Percentiles rank a stretch among this genome's conserved stretches.
phyloP scores from a whole-genome alignment of 169 alveolate species.

The Neospora caninum region DNA sequence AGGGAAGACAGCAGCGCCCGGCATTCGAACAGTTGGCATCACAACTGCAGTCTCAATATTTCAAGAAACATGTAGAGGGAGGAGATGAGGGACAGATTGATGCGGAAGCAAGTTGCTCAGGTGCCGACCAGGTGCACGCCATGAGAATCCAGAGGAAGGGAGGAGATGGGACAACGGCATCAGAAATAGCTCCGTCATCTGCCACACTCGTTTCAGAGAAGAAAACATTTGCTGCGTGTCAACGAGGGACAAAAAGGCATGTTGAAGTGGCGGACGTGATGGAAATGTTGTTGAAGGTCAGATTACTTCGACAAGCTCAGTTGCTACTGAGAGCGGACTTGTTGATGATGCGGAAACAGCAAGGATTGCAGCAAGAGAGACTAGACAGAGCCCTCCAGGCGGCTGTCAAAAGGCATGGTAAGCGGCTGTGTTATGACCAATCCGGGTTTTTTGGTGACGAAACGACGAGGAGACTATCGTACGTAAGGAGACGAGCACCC shows the following conservation, averaged over 20 bases:
- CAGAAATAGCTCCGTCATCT: neutral
- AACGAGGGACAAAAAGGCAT: neutral
- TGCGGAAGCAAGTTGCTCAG: neutral
- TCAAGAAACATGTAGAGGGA: neutral
- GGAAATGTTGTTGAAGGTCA: constrained; percentile 10
- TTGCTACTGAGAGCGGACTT: constrained; percentile 10
- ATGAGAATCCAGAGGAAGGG: neutral
- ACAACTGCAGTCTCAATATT: neutral
- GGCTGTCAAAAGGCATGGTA: constrained; percentile 26
- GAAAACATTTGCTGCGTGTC: neutral
- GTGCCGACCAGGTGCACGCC: neutral
- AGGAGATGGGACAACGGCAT: neutral
- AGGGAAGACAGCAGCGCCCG: neutral
- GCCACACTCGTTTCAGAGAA: neutral
- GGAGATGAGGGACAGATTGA: neutral
- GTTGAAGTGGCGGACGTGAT: neutral
- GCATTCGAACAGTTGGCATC: neutral
- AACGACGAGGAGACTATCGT: too few species aligned
- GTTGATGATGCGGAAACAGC: constrained; percentile 26
- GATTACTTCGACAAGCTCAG: constrained; percentile 7
- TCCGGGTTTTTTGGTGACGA: neutral
- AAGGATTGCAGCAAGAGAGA: neutral
- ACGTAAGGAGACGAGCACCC: neutral
- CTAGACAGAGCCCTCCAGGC: neutral
- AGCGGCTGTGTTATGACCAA: neutral